Evolutionary conservation across 2,329 filamentous ascomycete genomes (phyloP), one percentile per base, ranked within the genome.

Genomic region (Neonectria faginata): DNA sequence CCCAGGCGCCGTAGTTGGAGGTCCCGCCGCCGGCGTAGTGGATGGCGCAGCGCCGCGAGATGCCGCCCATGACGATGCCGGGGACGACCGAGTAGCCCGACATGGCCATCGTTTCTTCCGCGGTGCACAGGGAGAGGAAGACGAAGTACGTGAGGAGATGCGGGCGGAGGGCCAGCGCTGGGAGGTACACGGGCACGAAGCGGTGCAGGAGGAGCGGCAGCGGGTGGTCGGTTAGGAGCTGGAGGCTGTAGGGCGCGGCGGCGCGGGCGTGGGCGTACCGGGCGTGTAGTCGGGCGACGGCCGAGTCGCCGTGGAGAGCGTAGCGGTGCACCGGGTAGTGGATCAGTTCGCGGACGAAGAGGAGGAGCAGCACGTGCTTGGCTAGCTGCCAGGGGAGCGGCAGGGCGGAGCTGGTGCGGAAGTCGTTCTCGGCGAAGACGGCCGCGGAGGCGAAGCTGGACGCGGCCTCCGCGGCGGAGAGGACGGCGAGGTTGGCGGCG

Each of bases 261-360:
- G 76, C 76, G 61, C 86, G 80, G 52, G 82, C 78, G 79, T 92
- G 88, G 72, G 81, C 80, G 74, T 82, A 84, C 57, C 71, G 55
- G 52, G 73, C 65, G 75, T 88, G 82, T 55, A 84, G 78, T 6
- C 69, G 75, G 8, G 82, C 80, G 25, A 86, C 64, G 3, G 71
- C 60, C 0, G 77, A 75, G 5, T 74, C 58, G 25, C 76, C 76
- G 79, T 97, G 93, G 9, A 97, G 84, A 27, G 91, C 64, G 73
- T 86, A 86, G 56, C 91, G 89, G 79, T 97, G 93, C 69, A 93
- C 84, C 71, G 88, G 85, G 77, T 97, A 97, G 62, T 89, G 87
- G 11, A 94, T 75, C 7, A 88, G 73, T 81, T 92, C 84, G 57
- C 85, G 82, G 12, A 78, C 76, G 27, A 79, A 69, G 62, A 84